phyloP scores from a whole-genome alignment of 2,329 filamentous ascomycete species.

The Diaporthe longicolla region DNA sequence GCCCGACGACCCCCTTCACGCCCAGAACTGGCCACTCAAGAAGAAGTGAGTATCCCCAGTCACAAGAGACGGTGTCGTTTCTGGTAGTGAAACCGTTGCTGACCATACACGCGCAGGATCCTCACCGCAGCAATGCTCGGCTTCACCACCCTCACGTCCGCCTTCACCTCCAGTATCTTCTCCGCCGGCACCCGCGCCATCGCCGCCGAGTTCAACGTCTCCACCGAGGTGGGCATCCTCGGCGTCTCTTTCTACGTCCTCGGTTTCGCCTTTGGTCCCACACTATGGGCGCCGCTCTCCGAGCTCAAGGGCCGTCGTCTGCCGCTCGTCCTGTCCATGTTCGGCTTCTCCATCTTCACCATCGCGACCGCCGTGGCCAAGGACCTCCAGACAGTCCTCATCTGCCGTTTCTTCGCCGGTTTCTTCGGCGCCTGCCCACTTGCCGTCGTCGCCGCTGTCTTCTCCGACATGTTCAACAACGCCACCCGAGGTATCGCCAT shows the following conservation, averaged over 20 bases:
- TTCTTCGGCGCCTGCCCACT: conserved; percentile 80
- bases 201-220: conserved; percentile 71
- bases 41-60: conserved; percentile 74
- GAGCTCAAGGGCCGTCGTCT: conserved; percentile 78
- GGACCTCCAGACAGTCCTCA: conserved; percentile 77
- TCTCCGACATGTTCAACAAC: conserved; percentile 80
- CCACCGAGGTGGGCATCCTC: conserved; percentile 72
- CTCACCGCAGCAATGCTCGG: conserved; percentile 77
- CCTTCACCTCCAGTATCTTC: conserved; percentile 84
- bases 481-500: conserved; percentile 71
- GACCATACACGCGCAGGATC: conserved; percentile 60
- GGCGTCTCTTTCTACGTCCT: conserved; percentile 80
- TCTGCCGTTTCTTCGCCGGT: conserved; percentile 81
- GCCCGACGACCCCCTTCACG: conserved; percentile 84
- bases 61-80: conserved; percentile 32
- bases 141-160: conserved; percentile 79
- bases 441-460: conserved; percentile 78
- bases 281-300: conserved; percentile 80
- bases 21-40: conserved; percentile 86
- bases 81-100: not conserved
- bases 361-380: conserved; percentile 75
- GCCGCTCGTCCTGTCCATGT: conserved; percentile 73
- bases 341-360: conserved; percentile 79
- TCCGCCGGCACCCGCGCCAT: conserved; percentile 74
- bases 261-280: conserved; percentile 79